Evolutionary conservation across 2,329 filamentous ascomycete species (phyloP).

Genomic region (Falciphora oryzae): DNA sequence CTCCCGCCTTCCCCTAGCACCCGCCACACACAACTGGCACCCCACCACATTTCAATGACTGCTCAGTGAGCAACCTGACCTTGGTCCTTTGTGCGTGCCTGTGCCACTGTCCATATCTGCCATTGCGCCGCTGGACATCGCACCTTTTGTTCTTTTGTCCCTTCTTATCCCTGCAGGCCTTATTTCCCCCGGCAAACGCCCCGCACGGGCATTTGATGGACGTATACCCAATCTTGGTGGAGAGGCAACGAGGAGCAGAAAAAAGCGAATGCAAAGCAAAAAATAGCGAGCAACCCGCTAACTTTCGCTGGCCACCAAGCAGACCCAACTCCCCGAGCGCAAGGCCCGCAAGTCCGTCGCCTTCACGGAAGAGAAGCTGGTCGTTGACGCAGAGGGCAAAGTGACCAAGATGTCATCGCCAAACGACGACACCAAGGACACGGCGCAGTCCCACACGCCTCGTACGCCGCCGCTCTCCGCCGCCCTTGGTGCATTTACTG

Average conservation of each 20-base stretch:
- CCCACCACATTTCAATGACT: background rate
- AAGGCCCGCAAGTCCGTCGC: conserved; percentile 68
- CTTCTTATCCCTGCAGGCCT: background rate
- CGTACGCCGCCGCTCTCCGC: conserved; percentile 57
- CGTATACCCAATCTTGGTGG: background rate
- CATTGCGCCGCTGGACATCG: background rate
- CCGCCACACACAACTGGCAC: background rate
- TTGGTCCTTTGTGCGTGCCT: background rate
- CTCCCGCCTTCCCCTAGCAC: background rate
- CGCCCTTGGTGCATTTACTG: conserved; percentile 51
- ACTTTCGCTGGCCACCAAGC: background rate
- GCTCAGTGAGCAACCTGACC: background rate
- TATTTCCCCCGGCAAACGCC: background rate
- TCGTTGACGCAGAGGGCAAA: conserved; percentile 85
- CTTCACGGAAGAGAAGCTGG: conserved; percentile 80
- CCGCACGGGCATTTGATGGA: background rate
- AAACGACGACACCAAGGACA: conserved; percentile 68
- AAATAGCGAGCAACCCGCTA: background rate
- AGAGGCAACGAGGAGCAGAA: background rate
- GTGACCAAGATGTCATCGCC: conserved; percentile 70
- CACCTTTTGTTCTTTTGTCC: background rate
- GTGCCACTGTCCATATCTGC: background rate
- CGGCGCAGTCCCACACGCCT: conserved; percentile 72
- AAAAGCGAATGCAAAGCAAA: background rate
- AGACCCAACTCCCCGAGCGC: conserved; percentile 14